These are phyloP conservation scores for Ophiobolus disseminans DNA, from an alignment of 2,329 filamentous ascomycete species.

Conservation along the genomic window DNA sequence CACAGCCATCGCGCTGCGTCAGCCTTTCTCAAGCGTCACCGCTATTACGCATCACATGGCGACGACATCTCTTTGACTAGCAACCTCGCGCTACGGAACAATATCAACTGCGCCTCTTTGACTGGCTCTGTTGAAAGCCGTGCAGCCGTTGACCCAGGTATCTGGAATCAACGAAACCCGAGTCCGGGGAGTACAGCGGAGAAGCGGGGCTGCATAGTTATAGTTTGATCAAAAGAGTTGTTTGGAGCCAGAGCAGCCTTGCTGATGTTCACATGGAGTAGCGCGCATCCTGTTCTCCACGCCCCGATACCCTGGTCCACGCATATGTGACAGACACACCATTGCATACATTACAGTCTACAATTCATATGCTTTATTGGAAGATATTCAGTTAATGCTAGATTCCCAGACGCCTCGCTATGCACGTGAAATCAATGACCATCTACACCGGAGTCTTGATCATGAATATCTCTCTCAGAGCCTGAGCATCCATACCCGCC, in stretches of 20 bases:
- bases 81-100: conserved; percentile 7
- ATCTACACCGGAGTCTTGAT: conserved; percentile 43
- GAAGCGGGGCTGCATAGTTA: no score
- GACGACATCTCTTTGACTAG: not conserved
- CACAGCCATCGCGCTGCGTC: conserved; percentile 9
- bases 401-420: conserved; percentile 41
- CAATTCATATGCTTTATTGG: not conserved
- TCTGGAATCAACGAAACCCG: no score
- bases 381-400: not conserved
- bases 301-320: no score
- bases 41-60: conserved; percentile 2
- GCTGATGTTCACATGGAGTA: no score
- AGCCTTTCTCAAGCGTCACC: conserved; percentile 6
- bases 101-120: conserved; percentile 11
- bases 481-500: conserved; percentile 80
- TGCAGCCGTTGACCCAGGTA: not conserved
- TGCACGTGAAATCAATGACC: conserved; percentile 19
- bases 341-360: no score
- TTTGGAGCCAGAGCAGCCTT: no score
- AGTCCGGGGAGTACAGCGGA: no score
- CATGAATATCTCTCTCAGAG: conserved; percentile 73
- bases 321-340: no score
- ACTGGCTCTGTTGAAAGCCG: not conserved
- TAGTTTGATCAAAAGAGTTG: no score
- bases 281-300: no score